These are phyloP conservation scores for Diutina sp. DNA, from an alignment of 1,139 yeast species.

Conservation along the genomic window DNA sequence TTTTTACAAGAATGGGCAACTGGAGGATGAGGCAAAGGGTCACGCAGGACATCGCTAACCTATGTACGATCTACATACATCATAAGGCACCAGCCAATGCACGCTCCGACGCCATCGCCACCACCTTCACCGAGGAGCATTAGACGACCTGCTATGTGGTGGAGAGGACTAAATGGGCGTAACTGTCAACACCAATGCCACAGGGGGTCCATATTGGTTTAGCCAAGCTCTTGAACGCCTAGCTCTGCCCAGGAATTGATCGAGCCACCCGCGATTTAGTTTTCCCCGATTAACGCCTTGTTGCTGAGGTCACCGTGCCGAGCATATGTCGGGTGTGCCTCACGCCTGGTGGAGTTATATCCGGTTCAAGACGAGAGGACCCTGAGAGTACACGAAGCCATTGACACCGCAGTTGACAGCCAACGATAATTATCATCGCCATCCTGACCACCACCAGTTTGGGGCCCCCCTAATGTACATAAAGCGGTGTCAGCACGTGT, in stretches of 20 bases:
- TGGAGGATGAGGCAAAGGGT: not conserved
- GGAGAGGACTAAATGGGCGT: too few relatives aligned
- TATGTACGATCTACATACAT: not conserved
- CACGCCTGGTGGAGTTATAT: not conserved
- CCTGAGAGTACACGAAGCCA: not conserved
- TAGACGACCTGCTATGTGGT: not conserved
- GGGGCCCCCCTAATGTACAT: too few relatives aligned
- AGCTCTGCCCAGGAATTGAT: too few relatives aligned
- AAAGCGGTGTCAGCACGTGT: not conserved
- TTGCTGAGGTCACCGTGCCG: not conserved
- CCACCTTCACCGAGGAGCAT: not conserved
- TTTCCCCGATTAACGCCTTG: not conserved
- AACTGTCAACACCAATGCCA: too few relatives aligned
- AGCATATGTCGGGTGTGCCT: not conserved
- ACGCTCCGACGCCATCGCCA: not conserved
- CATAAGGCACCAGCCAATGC: not conserved
- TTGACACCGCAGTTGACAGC: not conserved
- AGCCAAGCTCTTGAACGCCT: too few relatives aligned
- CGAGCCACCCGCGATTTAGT: not conserved
- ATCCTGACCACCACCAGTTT: not conserved
- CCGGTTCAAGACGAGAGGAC: not conserved
- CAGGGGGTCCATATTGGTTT: too few relatives aligned
- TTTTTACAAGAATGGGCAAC: too few relatives aligned
- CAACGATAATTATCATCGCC: not conserved
- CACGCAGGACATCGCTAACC: not conserved